These are phyloP conservation scores for Tricholomella constricta DNA, from an alignment of 768 basidiomycete genomes.

Conservation along the genomic window DNA sequence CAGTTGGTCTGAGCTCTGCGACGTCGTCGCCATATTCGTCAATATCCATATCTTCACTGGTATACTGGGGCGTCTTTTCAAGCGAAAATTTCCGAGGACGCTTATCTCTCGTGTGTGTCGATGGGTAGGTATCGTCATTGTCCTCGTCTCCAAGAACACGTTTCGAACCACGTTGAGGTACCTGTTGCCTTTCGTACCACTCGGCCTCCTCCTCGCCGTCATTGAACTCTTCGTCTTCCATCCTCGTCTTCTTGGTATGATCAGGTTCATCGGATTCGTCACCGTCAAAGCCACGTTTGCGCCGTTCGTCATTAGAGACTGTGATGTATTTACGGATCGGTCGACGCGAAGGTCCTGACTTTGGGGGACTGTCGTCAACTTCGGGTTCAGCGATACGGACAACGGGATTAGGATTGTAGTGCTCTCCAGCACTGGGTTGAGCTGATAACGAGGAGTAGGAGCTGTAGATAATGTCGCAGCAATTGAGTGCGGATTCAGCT, in stretches of 20 bases:
- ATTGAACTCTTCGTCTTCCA: slow-evolving; percentile 49
- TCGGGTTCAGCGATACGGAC: slow-evolving; percentile 19
- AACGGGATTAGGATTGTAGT: slow-evolving; percentile 37
- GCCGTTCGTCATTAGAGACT: slow-evolving; percentile 30
- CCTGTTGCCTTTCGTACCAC: slow-evolving; percentile 27
- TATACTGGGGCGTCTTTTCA: slow-evolving; percentile 38
- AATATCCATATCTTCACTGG: slow-evolving; percentile 47
- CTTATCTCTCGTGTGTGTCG: slow-evolving; percentile 48
- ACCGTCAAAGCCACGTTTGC: slow-evolving; percentile 45
- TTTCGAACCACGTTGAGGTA: slow-evolving; percentile 48
- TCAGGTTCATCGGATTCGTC: slow-evolving; percentile 45
- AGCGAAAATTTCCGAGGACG: slow-evolving; percentile 56
- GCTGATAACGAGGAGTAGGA: slow-evolving; percentile 11
- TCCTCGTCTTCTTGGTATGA: slow-evolving; percentile 52
- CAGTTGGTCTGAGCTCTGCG: slow-evolving; percentile 36
- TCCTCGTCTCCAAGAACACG: slow-evolving; percentile 50
- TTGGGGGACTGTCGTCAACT: slow-evolving; percentile 19
- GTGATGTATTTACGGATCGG: slow-evolving; percentile 31
- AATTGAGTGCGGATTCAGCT: neutral
- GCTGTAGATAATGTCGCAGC: slow-evolving; percentile 5
- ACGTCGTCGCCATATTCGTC: slow-evolving; percentile 49
- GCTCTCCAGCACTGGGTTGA: slow-evolving; percentile 35
- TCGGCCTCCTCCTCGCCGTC: slow-evolving; percentile 52
- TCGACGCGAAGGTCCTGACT: slow-evolving; percentile 27
- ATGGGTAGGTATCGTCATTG: slow-evolving; percentile 39